Conservation (phyloP, 495 filamentous ascomycete genomes). For the Chaetomidium leptoderma region DNA sequence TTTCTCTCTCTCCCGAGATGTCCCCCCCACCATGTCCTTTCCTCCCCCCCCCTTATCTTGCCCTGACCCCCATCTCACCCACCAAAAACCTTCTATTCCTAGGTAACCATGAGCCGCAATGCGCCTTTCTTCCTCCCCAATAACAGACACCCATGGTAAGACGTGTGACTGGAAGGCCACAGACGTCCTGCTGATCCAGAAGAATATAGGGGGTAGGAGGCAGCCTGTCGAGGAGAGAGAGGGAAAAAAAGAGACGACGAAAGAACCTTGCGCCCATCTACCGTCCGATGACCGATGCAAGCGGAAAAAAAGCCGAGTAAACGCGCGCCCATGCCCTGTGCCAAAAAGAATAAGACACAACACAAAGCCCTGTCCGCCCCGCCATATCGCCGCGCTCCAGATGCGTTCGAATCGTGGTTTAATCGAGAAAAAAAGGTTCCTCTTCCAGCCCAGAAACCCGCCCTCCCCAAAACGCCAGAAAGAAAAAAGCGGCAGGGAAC, state of each 20-base stretch:
- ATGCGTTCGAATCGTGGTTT: slow-evolving; percentile 2
- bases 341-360: slow-evolving; percentile 9
- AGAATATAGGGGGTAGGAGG: not conserved
- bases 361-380: slow-evolving; percentile 3
- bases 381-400: not conserved
- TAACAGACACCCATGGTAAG: not conserved
- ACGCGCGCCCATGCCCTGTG: not conserved
- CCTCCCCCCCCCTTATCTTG: not conserved
- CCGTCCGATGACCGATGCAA: not conserved
- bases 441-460: not conserved
- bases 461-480: slow-evolving; percentile 7
- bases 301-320: not conserved
- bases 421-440: no score
- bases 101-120: not conserved
- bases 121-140: not conserved
- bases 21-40: not conserved
- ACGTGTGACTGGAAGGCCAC: not conserved
- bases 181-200: not conserved
- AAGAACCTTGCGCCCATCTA: not conserved
- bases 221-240: slow-evolving; percentile 1
- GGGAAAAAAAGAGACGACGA: not conserved
- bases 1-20: not conserved
- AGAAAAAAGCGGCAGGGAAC: slow-evolving; percentile 11
- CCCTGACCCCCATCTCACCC: not conserved
- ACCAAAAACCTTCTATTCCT: not conserved